phyloP scores from a whole-genome alignment of 2,329 filamentous ascomycete genomes.

The Penicillium vulpinum region DNA sequence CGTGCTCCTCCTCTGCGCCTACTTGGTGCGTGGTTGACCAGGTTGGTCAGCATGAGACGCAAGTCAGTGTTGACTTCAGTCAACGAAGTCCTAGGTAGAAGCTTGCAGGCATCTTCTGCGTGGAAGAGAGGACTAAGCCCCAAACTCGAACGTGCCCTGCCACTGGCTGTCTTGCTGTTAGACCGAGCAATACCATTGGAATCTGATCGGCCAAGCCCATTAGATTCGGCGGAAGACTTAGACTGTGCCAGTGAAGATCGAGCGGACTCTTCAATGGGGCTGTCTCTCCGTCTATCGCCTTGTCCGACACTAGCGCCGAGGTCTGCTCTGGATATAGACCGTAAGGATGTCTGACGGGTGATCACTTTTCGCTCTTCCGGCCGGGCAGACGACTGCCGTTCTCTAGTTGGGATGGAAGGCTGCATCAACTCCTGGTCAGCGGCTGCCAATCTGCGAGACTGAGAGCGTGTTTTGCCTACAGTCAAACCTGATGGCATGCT shows the following conservation, averaged over 20 bases:
- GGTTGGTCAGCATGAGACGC: constrained; percentile 40
- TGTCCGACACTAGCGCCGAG: constrained; percentile 6
- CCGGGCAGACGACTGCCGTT: constrained; percentile 24
- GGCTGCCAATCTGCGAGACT: constrained; percentile 40
- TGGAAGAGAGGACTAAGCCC: constrained; percentile 42
- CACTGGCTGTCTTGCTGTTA: constrained; percentile 32
- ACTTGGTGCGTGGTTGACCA: constrained; percentile 34
- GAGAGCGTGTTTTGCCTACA: constrained; percentile 45
- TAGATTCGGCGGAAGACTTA: constrained; percentile 16
- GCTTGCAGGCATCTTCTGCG: constrained; percentile 37
- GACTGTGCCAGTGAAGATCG: constrained; percentile 7
- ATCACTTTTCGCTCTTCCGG: constrained; percentile 18
- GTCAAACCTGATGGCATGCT: constrained; percentile 36
- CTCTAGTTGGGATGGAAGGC: constrained; percentile 15
- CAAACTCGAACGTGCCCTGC: constrained; percentile 35
- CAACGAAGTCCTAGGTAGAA: constrained; percentile 41
- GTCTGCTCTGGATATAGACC: constrained; percentile 19
- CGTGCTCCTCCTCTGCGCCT: constrained; percentile 33
- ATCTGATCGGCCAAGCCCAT: constrained; percentile 20
- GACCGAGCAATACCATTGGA: constrained; percentile 23
- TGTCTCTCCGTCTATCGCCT: constrained; percentile 13
- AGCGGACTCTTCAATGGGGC: constrained; percentile 11
- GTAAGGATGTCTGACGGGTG: constrained; percentile 16
- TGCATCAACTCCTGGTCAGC: constrained; percentile 24
- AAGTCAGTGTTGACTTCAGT: constrained; percentile 42